Conservation (phyloP, 2,329 filamentous ascomycete species). For the Aspergillus fumigatiaffinis region DNA sequence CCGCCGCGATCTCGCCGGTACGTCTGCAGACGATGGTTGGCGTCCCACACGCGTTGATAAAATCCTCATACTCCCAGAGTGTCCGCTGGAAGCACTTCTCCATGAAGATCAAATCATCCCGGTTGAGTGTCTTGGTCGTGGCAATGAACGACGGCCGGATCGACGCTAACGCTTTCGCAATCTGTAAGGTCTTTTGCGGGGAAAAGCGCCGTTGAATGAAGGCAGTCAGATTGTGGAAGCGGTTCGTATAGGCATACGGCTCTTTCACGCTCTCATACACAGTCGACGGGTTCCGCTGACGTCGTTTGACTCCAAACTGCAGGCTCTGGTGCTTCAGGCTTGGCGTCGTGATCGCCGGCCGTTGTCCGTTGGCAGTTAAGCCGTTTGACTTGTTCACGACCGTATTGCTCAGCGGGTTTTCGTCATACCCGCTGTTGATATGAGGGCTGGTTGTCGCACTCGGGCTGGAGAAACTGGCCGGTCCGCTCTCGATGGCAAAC, state of each 20-base stretch:
- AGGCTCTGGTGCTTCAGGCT: slow-evolving; percentile 40
- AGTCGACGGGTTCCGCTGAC: slow-evolving; percentile 68
- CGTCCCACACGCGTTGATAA: slow-evolving; percentile 80
- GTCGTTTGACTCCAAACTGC: slow-evolving; percentile 42
- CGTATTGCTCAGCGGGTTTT: slow-evolving; percentile 27
- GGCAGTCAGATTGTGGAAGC: slow-evolving; percentile 83
- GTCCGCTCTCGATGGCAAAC: slow-evolving; percentile 59
- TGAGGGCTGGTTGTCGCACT: slow-evolving; percentile 55
- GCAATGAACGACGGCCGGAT: slow-evolving; percentile 92
- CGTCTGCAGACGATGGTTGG: slow-evolving; percentile 88
- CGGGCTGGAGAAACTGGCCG: slow-evolving; percentile 54
- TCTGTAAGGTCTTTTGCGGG: slow-evolving; percentile 70
- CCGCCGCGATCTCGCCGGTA: slow-evolving; percentile 89
- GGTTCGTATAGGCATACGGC: slow-evolving; percentile 84
- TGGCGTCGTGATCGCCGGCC: slow-evolving; percentile 41
- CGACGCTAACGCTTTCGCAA: slow-evolving; percentile 80
- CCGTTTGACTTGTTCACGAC: slow-evolving; percentile 24
- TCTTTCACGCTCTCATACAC: slow-evolving; percentile 88
- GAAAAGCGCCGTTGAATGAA: slow-evolving; percentile 76
- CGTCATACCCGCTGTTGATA: slow-evolving; percentile 42
- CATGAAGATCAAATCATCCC: slow-evolving; percentile 92
- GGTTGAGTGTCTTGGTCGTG: slow-evolving; percentile 81
- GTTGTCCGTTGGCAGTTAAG: slow-evolving; percentile 30
- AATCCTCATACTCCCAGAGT: slow-evolving; percentile 88
- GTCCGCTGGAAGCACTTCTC: slow-evolving; percentile 95